Evolutionary conservation across 352 stramenopile genomes (phyloP), one percentile per base, ranked within the genome.

Genomic region (Pythium brachiatum): DNA sequence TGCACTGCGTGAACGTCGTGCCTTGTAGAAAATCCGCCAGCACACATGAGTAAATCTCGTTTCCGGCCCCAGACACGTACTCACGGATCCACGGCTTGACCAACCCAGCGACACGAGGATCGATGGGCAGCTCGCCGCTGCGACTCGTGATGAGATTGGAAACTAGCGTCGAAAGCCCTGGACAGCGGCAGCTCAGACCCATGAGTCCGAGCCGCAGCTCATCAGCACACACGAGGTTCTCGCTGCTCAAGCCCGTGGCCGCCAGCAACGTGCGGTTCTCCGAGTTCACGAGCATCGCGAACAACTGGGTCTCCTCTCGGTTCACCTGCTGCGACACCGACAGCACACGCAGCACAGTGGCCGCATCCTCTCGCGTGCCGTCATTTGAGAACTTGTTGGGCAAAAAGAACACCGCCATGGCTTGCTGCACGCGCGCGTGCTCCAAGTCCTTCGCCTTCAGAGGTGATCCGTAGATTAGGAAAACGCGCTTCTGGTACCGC

Each of bases 111-210:
- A 65, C 21, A 15, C 51, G 39, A 6, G 46, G 39, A 20, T 54
- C 66, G 16, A 53, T 50, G 3, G 75, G 69, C 2, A 84, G 48
- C 7, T 82, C 79, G 0, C 71, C 72, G 20, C 78, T 90, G 12
- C 83, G 75, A 70, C 84, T 92, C 2, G 81, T 89, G 32, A 95
- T 89, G 26, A 95, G 65, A 52, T 95, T 95, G 2, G 86, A 92
- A 12, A 95, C 75, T 0, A 95, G 73, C 8, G 86, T 95, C 23
- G 85, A 95, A 3, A 95, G 69, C 0, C 86, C 86, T 0, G 80
- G 83, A 18, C 86, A 95, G 7, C 86, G 75, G 51, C 86, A 95
- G 53, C 85, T 95, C 0, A 95, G 74, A 11, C 84, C 86, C 86
- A 95, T 93, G 23, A 95, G 72, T 2, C 86, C 86, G 6, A 94